Base-by-base conservation (phyloP, 2,329 filamentous ascomycete species). In the Penicillium sclerotiorum region DNA sequence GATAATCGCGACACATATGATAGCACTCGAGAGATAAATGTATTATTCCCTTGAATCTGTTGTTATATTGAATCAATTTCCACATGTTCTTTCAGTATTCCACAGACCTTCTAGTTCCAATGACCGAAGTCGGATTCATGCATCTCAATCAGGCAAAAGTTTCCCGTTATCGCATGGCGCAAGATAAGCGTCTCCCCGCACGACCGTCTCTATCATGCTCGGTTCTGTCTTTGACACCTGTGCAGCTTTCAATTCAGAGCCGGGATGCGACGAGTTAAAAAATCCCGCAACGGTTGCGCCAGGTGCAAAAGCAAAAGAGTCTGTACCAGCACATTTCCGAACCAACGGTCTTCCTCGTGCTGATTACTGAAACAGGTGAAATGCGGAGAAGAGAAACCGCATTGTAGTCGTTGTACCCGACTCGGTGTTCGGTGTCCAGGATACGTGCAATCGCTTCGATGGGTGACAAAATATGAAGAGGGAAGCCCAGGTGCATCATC, bases 271-370 rank as follows among this genome's bases (percentile, higher is more conserved):
- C 62, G 70, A 50, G 70, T 73, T 32, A 73, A 71, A 58, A 73
- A 73, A 49, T 73, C 69, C 42, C 67, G 70, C n/a, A 71, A 72
- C 49, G 70, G 70, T 7, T 73, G 70, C 58, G 66, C 67, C n/a
- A 63, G 69, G 36, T 73, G 70, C 58, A 73, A 73, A 58, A 71
- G 67, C 60, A 72, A 72, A 64, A 62, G 70, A 47, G 70, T 72
- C 12, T 48, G 60, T 61, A 18, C 35, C 18, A 18, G n/a, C 12
- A 18, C 23, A 18, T 35, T 17, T 21, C 12, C 15, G 8, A 8
- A 15, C 17, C n/a, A 11, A 46, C n/a, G 32, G 5, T 5, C 15
- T 12, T 17, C 7, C 21, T 12, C 30, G 15, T 28, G 27, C 49
- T 52, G 23, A 52, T 6, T 45, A 23, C 50, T 25, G 41, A 13